Evolutionary conservation across 1,139 yeast genomes (phyloP).

Genomic region (Yamadazyma triangularis): DNA sequence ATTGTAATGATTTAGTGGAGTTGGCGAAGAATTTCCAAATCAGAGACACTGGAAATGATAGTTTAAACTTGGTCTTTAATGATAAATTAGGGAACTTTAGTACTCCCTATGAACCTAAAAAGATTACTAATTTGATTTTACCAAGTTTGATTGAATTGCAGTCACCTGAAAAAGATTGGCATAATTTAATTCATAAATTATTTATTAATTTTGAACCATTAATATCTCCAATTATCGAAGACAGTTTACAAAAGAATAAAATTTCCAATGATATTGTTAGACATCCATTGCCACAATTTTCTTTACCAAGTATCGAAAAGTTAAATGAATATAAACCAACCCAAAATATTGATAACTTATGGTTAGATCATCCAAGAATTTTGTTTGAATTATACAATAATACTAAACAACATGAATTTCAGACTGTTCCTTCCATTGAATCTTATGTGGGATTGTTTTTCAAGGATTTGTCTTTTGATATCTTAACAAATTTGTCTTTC

Average conservation of each 20-base stretch:
- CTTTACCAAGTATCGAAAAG: conserved; percentile 41
- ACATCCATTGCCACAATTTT: conserved; percentile 44
- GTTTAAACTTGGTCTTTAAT: conserved; percentile 35
- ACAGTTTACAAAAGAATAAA: conserved; percentile 30
- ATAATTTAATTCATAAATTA: conserved; percentile 11
- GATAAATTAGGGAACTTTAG: conserved; percentile 25
- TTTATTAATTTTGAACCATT: conserved; percentile 31
- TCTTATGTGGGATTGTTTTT: conserved; percentile 56
- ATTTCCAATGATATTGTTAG: conserved; percentile 38
- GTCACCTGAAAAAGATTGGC: conserved; percentile 17
- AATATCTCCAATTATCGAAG: conserved; percentile 34
- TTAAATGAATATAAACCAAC: conserved; percentile 25
- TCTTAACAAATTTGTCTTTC: conserved; percentile 77
- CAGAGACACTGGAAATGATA: conserved; percentile 16
- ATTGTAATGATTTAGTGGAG: conserved; percentile 42
- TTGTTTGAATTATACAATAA: conserved; percentile 61
- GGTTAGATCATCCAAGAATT: conserved; percentile 50
- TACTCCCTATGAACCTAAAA: conserved; percentile 53
- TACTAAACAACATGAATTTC: conserved; percentile 38
- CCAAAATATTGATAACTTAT: conserved; percentile 29
- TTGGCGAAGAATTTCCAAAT: conserved; percentile 36
- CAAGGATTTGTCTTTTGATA: conserved; percentile 71
- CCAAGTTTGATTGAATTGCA: conserved; percentile 47
- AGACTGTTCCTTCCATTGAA: conserved; percentile 68
- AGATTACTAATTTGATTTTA: conserved; percentile 47